Evolutionary conservation across 2,329 filamentous ascomycete species (phyloP).

Genomic region (Fusarium subglutinans): DNA sequence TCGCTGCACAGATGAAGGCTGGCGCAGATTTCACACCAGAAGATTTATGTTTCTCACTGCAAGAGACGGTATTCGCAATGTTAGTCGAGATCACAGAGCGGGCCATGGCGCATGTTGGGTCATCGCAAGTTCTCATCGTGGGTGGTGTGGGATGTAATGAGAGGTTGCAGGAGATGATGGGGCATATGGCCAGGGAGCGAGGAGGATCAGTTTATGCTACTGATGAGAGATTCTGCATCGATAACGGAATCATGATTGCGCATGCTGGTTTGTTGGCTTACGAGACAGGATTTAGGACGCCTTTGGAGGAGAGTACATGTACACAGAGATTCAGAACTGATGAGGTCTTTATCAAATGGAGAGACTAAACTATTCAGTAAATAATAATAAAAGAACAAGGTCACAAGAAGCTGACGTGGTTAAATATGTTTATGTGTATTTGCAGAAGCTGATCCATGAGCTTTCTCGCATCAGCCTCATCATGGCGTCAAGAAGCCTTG

Average conservation of each 20-base stretch:
- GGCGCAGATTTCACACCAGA: constrained; percentile 74
- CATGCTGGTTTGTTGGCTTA: constrained; percentile 91
- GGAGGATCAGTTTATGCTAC: constrained; percentile 93
- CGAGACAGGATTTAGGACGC: constrained; percentile 80
- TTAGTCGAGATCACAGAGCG: constrained; percentile 98
- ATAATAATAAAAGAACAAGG: not conserved
- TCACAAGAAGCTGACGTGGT: not conserved
- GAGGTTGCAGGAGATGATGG: constrained; percentile 98
- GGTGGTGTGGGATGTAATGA: constrained; percentile 97
- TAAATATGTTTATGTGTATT: not conserved
- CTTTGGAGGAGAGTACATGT: constrained; percentile 82
- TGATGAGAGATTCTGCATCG: constrained; percentile 97
- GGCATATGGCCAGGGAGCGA: constrained; percentile 87
- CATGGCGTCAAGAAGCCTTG: not conserved
- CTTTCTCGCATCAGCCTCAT: not conserved
- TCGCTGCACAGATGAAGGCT: constrained; percentile 73
- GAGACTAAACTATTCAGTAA: constrained; percentile 59
- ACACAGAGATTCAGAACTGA: constrained; percentile 86
- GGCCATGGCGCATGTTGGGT: constrained; percentile 97
- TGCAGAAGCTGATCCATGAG: constrained; percentile 1
- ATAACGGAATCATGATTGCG: constrained; percentile 99
- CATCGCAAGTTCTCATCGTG: constrained; percentile 89
- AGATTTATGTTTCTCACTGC: constrained; percentile 92
- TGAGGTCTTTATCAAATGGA: constrained; percentile 82
- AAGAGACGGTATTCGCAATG: constrained; percentile 97